Conservation (phyloP, 2,329 filamentous ascomycete genomes). For the Cladorrhinum sp. region DNA sequence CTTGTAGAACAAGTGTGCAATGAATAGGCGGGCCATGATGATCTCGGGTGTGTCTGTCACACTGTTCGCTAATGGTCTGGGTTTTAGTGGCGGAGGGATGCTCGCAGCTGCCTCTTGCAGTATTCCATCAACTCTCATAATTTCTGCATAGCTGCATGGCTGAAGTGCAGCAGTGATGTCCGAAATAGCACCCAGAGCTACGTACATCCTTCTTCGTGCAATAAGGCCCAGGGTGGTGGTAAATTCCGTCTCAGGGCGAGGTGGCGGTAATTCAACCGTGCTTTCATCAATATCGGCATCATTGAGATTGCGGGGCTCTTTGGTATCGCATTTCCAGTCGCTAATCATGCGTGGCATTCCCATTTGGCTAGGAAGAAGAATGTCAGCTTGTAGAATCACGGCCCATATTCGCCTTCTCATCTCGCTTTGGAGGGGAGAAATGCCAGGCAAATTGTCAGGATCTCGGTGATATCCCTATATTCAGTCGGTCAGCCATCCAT, state of each 20-base stretch:
- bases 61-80: slow-evolving; percentile 19
- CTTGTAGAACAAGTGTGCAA: slow-evolving; percentile 31
- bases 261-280: slow-evolving; percentile 37
- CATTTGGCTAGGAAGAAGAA: slow-evolving; percentile 40
- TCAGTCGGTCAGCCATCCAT: too few relatives aligned
- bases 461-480: slow-evolving; percentile 42
- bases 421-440: slow-evolving; percentile 43
- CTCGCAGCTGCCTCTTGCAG: slow-evolving; percentile 25
- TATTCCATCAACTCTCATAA: slow-evolving; percentile 25
- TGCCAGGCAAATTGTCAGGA: slow-evolving; percentile 38
- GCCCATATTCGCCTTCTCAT: slow-evolving; percentile 45
- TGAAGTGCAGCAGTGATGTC: slow-evolving; percentile 15
- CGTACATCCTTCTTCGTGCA: slow-evolving; percentile 16
- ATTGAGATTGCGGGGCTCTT: slow-evolving; percentile 41
- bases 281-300: slow-evolving; percentile 41
- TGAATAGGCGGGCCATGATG: slow-evolving; percentile 30
- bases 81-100: slow-evolving; percentile 28
- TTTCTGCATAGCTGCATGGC: slow-evolving; percentile 20
- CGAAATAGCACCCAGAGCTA: slow-evolving; percentile 11
- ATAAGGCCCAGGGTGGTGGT: slow-evolving; percentile 27
- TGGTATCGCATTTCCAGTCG: slow-evolving; percentile 39
- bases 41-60: slow-evolving; percentile 27
- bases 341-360: slow-evolving; percentile 43
- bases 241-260: slow-evolving; percentile 32
- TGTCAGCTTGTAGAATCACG: slow-evolving; percentile 40